Evolutionary conservation across 2,329 filamentous ascomycete species (phyloP).

Genomic region (Fusarium sp.): DNA sequence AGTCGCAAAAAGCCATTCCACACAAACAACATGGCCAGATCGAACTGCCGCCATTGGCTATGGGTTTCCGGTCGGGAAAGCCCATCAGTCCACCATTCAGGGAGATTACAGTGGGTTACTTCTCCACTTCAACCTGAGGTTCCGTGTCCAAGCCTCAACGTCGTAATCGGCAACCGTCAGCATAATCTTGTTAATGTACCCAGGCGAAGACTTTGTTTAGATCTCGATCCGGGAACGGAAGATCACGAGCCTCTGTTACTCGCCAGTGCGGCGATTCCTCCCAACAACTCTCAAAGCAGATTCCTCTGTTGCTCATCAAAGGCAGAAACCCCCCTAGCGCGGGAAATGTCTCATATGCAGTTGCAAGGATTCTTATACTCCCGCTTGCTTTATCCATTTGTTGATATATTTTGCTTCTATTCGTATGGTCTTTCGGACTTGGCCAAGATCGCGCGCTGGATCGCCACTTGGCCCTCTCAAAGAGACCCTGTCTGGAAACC

Average conservation of each 20-base stretch:
- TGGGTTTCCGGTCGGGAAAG: background rate
- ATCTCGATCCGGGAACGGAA: background rate
- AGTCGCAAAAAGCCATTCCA: background rate
- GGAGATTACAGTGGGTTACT: background rate
- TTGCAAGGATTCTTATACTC: background rate
- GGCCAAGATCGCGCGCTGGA: conserved; percentile 16
- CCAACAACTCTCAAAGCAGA: background rate
- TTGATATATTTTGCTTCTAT: conserved; percentile 7
- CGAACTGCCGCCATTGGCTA: background rate
- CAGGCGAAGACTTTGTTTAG: background rate
- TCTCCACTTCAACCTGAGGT: background rate
- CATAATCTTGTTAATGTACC: background rate
- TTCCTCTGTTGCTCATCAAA: background rate
- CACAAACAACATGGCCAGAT: background rate
- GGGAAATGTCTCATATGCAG: background rate
- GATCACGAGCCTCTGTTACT: background rate
- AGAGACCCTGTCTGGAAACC: background rate
- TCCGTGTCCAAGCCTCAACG: background rate
- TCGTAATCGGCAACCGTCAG: background rate
- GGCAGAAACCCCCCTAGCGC: background rate
- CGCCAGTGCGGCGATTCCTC: background rate
- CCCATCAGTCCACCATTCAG: background rate
- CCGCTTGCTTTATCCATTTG: conserved; percentile 9
- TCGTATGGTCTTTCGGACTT: conserved; percentile 12
- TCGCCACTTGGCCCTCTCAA: conserved; percentile 12